Percentiles rank a stretch among this genome's conserved stretches.
These are phyloP conservation scores for Leucocoprinus leucothites DNA, from an alignment of 768 basidiomycete genomes.

Conservation along the genomic window DNA sequence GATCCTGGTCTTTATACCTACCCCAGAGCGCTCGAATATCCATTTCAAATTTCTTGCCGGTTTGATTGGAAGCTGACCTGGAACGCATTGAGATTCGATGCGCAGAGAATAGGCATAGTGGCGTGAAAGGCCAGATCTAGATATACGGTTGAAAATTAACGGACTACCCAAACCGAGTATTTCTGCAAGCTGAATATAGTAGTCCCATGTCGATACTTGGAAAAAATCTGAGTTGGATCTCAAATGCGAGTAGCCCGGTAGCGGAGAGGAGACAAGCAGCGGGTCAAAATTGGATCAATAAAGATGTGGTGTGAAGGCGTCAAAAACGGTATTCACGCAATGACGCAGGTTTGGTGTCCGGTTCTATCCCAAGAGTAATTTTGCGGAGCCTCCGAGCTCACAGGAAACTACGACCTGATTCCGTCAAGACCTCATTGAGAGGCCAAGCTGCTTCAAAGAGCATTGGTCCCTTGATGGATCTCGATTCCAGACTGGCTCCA, in stretches of 20 bases:
- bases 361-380: not conserved
- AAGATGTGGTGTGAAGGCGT: not conserved
- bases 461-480: constrained; percentile 8
- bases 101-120: not conserved
- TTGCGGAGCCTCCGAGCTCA: constrained; percentile 1
- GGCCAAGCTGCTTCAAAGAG: not conserved
- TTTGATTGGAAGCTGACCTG: constrained; percentile 11
- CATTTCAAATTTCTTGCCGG: not conserved
- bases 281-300: constrained; percentile 11
- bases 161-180: constrained; percentile 2
- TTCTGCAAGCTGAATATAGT: not conserved
- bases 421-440: not conserved
- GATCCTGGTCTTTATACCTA: constrained; percentile 6
- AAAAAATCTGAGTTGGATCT: constrained; percentile 8
- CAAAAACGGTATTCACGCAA: not conserved
- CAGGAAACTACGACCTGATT: not conserved
- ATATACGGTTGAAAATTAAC: constrained; percentile 3
- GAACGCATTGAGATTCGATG: constrained; percentile 7
- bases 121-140: constrained; percentile 6
- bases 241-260: not conserved
- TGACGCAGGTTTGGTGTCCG: constrained; percentile 1
- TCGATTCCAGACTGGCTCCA: constrained; percentile 4
- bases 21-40: constrained; percentile 1
- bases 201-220: not conserved
- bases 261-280: not conserved